Evolutionary conservation across 2,329 filamentous ascomycete genomes (phyloP), one percentile per base, ranked within the genome.

Genomic region (Orbilia javanica): DNA sequence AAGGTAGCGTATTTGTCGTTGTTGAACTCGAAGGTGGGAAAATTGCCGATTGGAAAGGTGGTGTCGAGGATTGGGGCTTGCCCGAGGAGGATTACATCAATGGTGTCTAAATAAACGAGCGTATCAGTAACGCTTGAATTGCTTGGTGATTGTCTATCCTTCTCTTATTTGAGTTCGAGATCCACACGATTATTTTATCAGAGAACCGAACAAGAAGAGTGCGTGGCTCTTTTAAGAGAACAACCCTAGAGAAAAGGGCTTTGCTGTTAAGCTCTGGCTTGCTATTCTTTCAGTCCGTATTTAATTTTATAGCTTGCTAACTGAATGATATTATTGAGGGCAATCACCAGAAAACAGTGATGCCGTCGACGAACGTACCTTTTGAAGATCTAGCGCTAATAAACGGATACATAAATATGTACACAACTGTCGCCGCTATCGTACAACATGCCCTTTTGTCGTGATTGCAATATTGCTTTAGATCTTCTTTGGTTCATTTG

Each of bases 1-100:
- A 96, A 83, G 94, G 96, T 1, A 88, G 92, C 60, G 94, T 97
- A 5, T 93, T 98, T 36, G 89, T 95, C 4, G 96, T 98, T 6
- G 89, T 88, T 81, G 93, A 77, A 42, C 66, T 77, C 11, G 73
- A 65, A 15, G 73, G 73, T 4, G 73, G 73, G 7, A 77, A 77
- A 52, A 71, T 77, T 53, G 73, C 73, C 2, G 73, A 77, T 67
- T 77, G 73, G 73, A 77, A 77, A 50, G 73, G 73, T 6, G 42
- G 22, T 4, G 73, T 77, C 13, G 46, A 60, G 42, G 66, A 77
- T 67, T 77, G 73, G 73, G 73, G 73, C 1, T 5, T 77, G 4
- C 39, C 66, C 8, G 73, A 77, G 50, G 73, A 77, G 8, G 72
- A 76, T 1, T 39, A 66, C 11, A 8, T 42, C 5, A 60, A 60